phyloP scores from a whole-genome alignment of 148 eudicot species.

The Silene latifolia region DNA sequence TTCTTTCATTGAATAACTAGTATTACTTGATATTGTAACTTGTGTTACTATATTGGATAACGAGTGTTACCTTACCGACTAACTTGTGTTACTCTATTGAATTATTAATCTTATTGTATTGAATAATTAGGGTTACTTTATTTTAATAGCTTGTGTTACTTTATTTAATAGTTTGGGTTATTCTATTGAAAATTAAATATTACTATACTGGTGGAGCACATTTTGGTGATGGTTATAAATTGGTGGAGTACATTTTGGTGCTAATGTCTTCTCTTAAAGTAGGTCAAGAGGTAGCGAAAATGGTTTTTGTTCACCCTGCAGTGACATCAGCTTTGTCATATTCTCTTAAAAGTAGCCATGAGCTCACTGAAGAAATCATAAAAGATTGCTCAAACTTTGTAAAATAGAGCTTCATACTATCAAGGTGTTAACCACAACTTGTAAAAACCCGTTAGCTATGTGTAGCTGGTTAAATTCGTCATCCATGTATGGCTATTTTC shows the following conservation, averaged over 20 bases:
- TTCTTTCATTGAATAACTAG: no score
- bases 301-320: constrained; percentile 67
- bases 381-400: constrained; percentile 35
- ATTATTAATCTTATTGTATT: no score
- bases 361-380: constrained; percentile 37
- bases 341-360: constrained; percentile 35
- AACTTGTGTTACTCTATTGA: no score
- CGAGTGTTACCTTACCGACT: no score
- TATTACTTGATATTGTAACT: no score
- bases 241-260: constrained; percentile 43
- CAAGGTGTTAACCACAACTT: constrained; percentile 45
- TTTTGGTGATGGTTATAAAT: no score
- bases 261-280: constrained; percentile 29
- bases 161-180: no score
- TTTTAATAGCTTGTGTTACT: no score
- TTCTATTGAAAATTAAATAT: no score
- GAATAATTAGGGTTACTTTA: no score
- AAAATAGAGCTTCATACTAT: constrained; percentile 43
- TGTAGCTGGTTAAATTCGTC: constrained; percentile 24
- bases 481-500: constrained; percentile 24
- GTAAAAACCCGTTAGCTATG: constrained; percentile 35
- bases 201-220: no score
- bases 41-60: no score
- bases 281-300: constrained; percentile 46
- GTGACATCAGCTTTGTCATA: constrained; percentile 42